Base-by-base conservation (phyloP, 345 rosid species). In the Triadica sebifera region DNA sequence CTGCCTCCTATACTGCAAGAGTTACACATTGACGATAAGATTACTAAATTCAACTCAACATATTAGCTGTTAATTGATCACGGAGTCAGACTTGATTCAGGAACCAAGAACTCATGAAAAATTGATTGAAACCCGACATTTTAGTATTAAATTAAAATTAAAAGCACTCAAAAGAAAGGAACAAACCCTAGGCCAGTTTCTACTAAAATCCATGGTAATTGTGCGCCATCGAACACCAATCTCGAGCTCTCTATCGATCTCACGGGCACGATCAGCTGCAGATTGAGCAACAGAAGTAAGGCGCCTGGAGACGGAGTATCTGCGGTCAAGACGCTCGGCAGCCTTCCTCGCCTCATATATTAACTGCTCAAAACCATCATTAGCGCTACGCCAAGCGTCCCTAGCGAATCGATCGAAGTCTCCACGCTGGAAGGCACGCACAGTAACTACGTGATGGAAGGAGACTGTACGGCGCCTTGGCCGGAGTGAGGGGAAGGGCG, bases 141-240 rank as follows among this genome's bases (percentile, higher is more conserved):
- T 29, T 61, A 43, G 17, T 6, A 61, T 61, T 34, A 61, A 61
- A 29, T 61, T 34, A 15, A 16, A 63, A 38, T 17, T n/a, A 63
- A 19, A 7, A 63, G 24, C 12, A 63, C 2, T 37, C 12, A 39
- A 19, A 19, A 50, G 56, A 69, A 17, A 78, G 39, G 71, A 59
- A 78, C 83, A 64, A 75, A 92, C 98, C 93, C 93, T 81, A 0
- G 97, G 97, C 87, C 86, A 92, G 80, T 90, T 92, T 76, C 97
- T 83, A 62, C 84, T 60, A 46, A 94, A 89, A 82, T 94, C 98
- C 71, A 85, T 77, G 24, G 90, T 49, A 65, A 92, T 79, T 20
- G 83, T 69, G 66, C 97, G 85, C 90, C 93, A 91, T 0, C 96
- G 91, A 6, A 71, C 71, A 56, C 86, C 79, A 73, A 94, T 89